These are phyloP conservation scores for Penicillium verrucosum DNA, from an alignment of 2,329 filamentous ascomycete genomes.

Conservation along the genomic window DNA sequence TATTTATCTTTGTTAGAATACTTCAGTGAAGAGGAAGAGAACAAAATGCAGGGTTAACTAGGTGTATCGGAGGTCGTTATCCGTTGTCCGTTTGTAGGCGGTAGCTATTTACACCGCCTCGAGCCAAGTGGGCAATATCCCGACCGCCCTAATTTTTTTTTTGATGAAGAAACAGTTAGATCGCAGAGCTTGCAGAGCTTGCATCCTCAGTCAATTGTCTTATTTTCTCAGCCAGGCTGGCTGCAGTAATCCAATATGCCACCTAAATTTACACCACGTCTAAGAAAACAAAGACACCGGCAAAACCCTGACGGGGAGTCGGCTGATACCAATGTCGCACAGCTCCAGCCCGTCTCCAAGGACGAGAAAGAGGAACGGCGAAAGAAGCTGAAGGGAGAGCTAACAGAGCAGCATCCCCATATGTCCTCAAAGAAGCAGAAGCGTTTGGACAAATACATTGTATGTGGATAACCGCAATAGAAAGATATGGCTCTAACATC, in stretches of 20 bases:
- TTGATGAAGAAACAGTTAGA: slow-evolving; percentile 4
- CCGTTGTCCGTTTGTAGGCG: slow-evolving; percentile 5
- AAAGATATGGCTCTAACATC: slow-evolving; percentile 16
- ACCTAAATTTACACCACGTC: slow-evolving; percentile 51
- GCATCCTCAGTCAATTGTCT: slow-evolving; percentile 2
- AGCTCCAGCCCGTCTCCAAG: slow-evolving; percentile 48
- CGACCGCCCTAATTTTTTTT: slow-evolving; percentile 27
- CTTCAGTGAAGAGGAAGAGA: not conserved
- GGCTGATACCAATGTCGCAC: slow-evolving; percentile 48
- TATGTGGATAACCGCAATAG: slow-evolving; percentile 30
- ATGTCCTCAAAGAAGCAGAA: slow-evolving; percentile 65
- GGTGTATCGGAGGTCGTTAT: not conserved
- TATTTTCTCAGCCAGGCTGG: slow-evolving; percentile 14
- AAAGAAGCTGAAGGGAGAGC: slow-evolving; percentile 51
- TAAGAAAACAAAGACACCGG: slow-evolving; percentile 56
- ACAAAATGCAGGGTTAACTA: not conserved
- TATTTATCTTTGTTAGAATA: not conserved
- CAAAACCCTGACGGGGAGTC: slow-evolving; percentile 30
- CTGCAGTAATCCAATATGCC: slow-evolving; percentile 33
- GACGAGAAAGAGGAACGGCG: slow-evolving; percentile 54
- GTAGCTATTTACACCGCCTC: slow-evolving; percentile 17
- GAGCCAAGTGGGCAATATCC: slow-evolving; percentile 12
- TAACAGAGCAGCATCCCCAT: slow-evolving; percentile 53
- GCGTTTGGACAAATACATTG: slow-evolving; percentile 66
- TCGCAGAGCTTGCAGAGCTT: slow-evolving; percentile 4